These are phyloP conservation scores for Pythium phragmitis DNA, from an alignment of 352 stramenopile genomes.

Conservation along the genomic window DNA sequence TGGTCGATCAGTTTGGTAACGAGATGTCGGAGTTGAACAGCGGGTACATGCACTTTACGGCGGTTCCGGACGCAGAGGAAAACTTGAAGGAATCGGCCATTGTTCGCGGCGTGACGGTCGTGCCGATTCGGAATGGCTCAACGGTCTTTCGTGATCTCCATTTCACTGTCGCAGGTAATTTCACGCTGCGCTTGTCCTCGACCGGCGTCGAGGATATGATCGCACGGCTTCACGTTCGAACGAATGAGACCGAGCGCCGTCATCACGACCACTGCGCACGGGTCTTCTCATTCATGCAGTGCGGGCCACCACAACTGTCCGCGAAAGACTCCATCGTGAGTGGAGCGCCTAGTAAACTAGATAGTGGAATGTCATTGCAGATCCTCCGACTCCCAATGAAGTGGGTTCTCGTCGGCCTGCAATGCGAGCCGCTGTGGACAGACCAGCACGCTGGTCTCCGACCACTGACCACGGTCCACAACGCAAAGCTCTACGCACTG, in stretches of 20 bases:
- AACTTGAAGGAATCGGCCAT: background rate
- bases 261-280: slow-evolving; percentile 4
- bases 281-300: slow-evolving; percentile 24
- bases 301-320: background rate
- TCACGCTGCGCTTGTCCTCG: slow-evolving; percentile 36
- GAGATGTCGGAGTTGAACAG: slow-evolving; percentile 29
- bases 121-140: slow-evolving; percentile 38
- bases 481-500: slow-evolving; percentile 38
- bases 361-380: slow-evolving; percentile 2
- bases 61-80: slow-evolving; percentile 1
- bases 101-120: slow-evolving; percentile 8
- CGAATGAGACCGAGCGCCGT: slow-evolving; percentile 21
- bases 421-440: slow-evolving; percentile 42
- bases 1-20: slow-evolving; percentile 60
- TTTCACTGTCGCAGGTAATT: slow-evolving; percentile 45
- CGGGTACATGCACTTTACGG: slow-evolving; percentile 32
- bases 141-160: slow-evolving; percentile 36
- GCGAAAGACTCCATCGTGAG: background rate
- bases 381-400: slow-evolving; percentile 7
- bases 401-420: slow-evolving; percentile 18
- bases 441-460: slow-evolving; percentile 33
- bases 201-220: slow-evolving; percentile 33
- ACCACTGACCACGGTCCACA: slow-evolving; percentile 23
- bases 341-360: background rate
- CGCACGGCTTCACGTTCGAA: slow-evolving; percentile 41